These are phyloP conservation scores for Ustilago sp. DNA, from an alignment of 1,284 basidiomycete genomes.

Conservation along the genomic window DNA sequence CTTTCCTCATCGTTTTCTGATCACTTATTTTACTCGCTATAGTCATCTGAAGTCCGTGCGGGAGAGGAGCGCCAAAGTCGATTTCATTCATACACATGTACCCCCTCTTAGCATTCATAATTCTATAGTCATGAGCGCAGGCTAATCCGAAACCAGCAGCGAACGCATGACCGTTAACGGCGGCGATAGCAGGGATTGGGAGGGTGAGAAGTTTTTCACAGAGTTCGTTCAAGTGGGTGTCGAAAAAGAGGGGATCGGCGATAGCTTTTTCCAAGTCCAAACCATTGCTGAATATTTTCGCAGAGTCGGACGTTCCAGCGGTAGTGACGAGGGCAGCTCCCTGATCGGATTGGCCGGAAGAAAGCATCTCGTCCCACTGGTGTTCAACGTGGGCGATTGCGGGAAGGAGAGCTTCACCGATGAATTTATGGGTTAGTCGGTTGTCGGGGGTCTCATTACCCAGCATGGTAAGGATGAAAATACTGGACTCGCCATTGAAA, in stretches of 20 bases:
- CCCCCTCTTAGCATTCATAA: slow-evolving; percentile 85
- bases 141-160: slow-evolving; percentile 86
- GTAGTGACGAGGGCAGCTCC: slow-evolving; percentile 65
- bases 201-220: slow-evolving; percentile 71
- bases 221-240: slow-evolving; percentile 71
- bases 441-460: slow-evolving; percentile 74
- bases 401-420: slow-evolving; percentile 76
- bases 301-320: slow-evolving; percentile 28
- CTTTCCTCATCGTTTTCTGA: slow-evolving; percentile 77
- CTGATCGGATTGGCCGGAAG: slow-evolving; percentile 28
- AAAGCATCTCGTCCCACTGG: slow-evolving; percentile 76
- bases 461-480: slow-evolving; percentile 58
- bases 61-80: slow-evolving; percentile 62
- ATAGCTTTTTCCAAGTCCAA: slow-evolving; percentile 79
- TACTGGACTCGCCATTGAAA: slow-evolving; percentile 37
- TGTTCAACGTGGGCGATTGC: slow-evolving; percentile 82
- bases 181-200: slow-evolving; percentile 78
- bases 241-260: slow-evolving; percentile 78
- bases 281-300: slow-evolving; percentile 72
- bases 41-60: slow-evolving; percentile 72
- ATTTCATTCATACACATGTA: slow-evolving; percentile 92
- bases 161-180: slow-evolving; percentile 91
- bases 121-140: slow-evolving; percentile 86
- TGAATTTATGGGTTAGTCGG: slow-evolving; percentile 76
- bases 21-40: slow-evolving; percentile 78